Base-by-base conservation (phyloP, 2,329 filamentous ascomycete genomes). In the Scedosporium minutisporum region DNA sequence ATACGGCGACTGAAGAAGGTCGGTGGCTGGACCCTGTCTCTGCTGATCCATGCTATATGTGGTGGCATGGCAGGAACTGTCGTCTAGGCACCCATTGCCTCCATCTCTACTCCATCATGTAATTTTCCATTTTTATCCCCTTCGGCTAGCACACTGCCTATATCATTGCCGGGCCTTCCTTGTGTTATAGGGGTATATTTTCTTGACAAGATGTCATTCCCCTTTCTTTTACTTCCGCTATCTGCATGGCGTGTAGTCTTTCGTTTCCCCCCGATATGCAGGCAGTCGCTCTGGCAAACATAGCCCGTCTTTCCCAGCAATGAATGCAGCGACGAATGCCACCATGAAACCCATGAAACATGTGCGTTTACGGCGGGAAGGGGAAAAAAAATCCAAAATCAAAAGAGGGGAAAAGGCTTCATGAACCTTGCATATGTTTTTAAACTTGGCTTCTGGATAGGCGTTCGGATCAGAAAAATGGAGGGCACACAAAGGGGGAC, bases 1-100 rank as follows among this genome's bases (percentile, higher is more conserved):
- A 88, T 91, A 68, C 83, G 93, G 60, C 83, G 95, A 55, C 88
- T 99, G 72, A 96, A 93, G 74, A 96, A 97, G 76, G 95, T 96
- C 29, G 95, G 95, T 38, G 87, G 97, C 69, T 99, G 95, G 95
- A 96, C 92, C 3, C 81, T 97, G 63, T 93, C 93, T 68, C 79
- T 99, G 63, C 91, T 93, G 6, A 90, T 93, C 6, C 95, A 99
- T 72, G 95, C 93, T 3, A 82, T 99, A 42, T 95, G 97, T 71
- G 89, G 97, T 77, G 95, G 95, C 9, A 89, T 97, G 81, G 93
- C 93, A 4, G 93, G 93, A 16, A 95, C 92, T 67, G 78, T 87
- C 64, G 80, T 86, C 60, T 85, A 68, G 70, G 25, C 9, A 38
- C 23, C 44, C 18, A 27, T 23, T 14, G 14, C 21, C n/a, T 18